These are phyloP conservation scores for Plantago coronopus DNA, from an alignment of 305 asterid genomes.

Conservation along the genomic window DNA sequence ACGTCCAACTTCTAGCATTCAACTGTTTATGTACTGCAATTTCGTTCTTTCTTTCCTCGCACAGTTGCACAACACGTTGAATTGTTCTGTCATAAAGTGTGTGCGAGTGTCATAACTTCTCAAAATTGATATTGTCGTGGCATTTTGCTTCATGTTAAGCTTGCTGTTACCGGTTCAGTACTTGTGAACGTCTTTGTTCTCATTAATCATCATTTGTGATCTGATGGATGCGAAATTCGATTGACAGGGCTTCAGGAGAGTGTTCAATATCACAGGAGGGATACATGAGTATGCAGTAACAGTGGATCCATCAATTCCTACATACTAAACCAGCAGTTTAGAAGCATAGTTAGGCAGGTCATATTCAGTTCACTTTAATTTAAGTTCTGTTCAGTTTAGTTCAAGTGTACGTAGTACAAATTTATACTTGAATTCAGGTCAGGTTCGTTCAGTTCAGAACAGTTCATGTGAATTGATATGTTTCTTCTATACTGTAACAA, in stretches of 20 bases:
- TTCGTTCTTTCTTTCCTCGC: too few relatives aligned
- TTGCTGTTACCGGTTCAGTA: neutral
- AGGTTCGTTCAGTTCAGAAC: too few relatives aligned
- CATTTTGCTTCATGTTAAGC: neutral
- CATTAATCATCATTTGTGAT: neutral
- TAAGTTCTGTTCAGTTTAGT: too few relatives aligned
- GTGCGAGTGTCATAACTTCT: neutral
- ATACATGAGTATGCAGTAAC: slow-evolving; percentile 71
- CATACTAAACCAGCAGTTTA: slow-evolving; percentile 42
- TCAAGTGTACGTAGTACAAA: too few relatives aligned
- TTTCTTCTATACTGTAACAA: too few relatives aligned
- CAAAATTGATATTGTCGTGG: neutral
- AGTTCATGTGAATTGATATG: too few relatives aligned
- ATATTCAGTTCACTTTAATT: too few relatives aligned
- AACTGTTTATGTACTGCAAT: neutral
- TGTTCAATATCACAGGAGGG: slow-evolving; percentile 79
- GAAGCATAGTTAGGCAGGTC: too few relatives aligned
- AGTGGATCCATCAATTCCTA: slow-evolving; percentile 79
- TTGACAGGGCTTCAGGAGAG: slow-evolving; percentile 76
- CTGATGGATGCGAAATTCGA: slow-evolving; percentile 11
- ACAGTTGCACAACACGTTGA: neutral
- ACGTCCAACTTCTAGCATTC: neutral
- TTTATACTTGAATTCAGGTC: too few relatives aligned
- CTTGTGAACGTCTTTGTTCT: slow-evolving; percentile 1
- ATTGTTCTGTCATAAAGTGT: neutral